Base-by-base conservation (phyloP, 306 rosid species). In the Quercus bicolor region DNA sequence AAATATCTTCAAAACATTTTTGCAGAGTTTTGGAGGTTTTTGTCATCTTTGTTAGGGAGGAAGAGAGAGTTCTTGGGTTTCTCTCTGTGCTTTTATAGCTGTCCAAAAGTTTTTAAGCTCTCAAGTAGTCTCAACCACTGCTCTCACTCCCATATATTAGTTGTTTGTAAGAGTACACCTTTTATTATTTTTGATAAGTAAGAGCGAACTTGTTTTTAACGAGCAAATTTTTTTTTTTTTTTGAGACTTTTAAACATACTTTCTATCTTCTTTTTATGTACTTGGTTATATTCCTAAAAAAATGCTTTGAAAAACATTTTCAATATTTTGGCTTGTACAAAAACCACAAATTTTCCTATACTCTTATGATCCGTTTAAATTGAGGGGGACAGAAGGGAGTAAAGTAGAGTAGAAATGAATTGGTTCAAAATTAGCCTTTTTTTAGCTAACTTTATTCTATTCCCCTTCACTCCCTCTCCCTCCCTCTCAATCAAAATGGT, bases 21-120 rank as follows among this genome's bases (percentile, higher is more conserved):
- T 66, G 64, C 24, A 21, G 64, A 21, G 64, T 3, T 78, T 76
- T 73, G 56, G 56, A 51, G 73, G 16, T 12, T 73, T 65, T 69
- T 21, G 54, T 26, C 19, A 5, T 74, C 8, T 59, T 33, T 78
- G 73, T 45, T 8, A 40, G 45, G 12, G 15, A 57, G 28, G 68
- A 78, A 13, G 29, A 68, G 81, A 76, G 83, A 34, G 77, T 56
- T 81, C 78, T 70, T 76, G 74, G 81, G 72, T 40, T 61, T 77
- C 69, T 79, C 52, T 24, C 11, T 81, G 77, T 77, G 79, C 84
- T 74, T 68, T 79, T 26, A 29, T 51, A 76, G 88, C 85, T 24
- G 74, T 72, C 84, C 88, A 81, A 85, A 79, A 68, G 73, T 69
- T 66, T 84, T 26, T 51, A 48, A 40, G 45, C 45, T 40, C 11